These are phyloP conservation scores for Calonectria naviculata DNA, from an alignment of 2,329 filamentous ascomycete species.

Conservation along the genomic window DNA sequence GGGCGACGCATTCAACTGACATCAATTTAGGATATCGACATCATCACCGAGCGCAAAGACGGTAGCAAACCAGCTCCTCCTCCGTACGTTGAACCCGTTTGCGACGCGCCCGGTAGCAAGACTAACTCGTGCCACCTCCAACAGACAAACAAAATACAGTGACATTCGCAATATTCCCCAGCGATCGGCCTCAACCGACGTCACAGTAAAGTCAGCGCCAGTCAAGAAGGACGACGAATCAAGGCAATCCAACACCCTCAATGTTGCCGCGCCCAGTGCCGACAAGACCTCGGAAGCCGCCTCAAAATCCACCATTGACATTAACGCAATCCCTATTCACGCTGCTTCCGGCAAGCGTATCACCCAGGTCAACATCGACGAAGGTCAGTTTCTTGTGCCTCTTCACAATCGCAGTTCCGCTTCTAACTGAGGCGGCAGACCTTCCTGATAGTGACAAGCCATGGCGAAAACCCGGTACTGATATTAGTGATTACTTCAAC, in stretches of 20 bases:
- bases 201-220: constrained; percentile 56
- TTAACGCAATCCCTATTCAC: constrained; percentile 85
- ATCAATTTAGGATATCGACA: constrained; percentile 69
- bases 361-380: constrained; percentile 79
- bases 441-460: constrained; percentile 88
- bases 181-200: constrained; percentile 65
- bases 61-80: constrained; percentile 69
- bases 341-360: constrained; percentile 84
- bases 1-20: constrained; percentile 4
- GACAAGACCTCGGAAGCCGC: constrained; percentile 71
- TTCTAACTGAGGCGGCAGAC: constrained; percentile 52
- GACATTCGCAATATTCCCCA: constrained; percentile 75
- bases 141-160: constrained; percentile 70
- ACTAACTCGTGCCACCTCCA: constrained; percentile 14
- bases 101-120: constrained; percentile 6
- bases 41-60: constrained; percentile 75
- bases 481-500: constrained; percentile 98
- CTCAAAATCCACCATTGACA: constrained; percentile 84
- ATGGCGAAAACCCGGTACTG: constrained; percentile 94
- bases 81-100: constrained; percentile 55
- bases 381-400: constrained; percentile 53
- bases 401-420: neutral
- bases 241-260: constrained; percentile 42
- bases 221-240: constrained; percentile 59
- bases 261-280: constrained; percentile 56